phyloP scores from a whole-genome alignment of 352 stramenopile genomes.

The Phytophthora megakarya region DNA sequence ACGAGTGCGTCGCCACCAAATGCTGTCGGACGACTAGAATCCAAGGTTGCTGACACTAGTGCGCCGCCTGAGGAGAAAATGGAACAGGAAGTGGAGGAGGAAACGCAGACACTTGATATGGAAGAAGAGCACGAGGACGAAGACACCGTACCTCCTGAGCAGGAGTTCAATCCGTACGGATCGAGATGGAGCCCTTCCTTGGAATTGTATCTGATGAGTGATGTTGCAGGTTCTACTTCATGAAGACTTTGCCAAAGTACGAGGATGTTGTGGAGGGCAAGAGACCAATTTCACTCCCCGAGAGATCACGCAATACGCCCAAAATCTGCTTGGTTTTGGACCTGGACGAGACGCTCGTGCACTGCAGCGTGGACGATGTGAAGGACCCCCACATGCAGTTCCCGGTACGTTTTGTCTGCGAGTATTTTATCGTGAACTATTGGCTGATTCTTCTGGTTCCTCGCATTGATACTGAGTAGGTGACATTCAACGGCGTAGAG shows the following conservation, averaged over 20 bases:
- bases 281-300: slow-evolving; percentile 59
- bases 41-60: slow-evolving; percentile 26
- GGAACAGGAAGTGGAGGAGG: slow-evolving; percentile 36
- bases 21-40: slow-evolving; percentile 37
- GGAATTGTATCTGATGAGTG: background rate
- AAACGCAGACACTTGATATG: slow-evolving; percentile 12
- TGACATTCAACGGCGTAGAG: slow-evolving; percentile 94
- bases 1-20: slow-evolving; percentile 44
- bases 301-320: slow-evolving; percentile 53
- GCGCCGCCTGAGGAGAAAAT: slow-evolving; percentile 33
- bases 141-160: slow-evolving; percentile 46
- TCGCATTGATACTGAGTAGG: slow-evolving; percentile 45
- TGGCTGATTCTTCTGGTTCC: background rate
- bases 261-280: slow-evolving; percentile 65
- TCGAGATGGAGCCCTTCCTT: background rate
- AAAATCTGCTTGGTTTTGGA: slow-evolving; percentile 94
- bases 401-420: slow-evolving; percentile 61
- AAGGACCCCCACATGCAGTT: slow-evolving; percentile 95
- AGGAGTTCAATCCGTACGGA: slow-evolving; percentile 81
- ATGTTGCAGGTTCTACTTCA: slow-evolving; percentile 77
- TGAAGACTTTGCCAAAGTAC: slow-evolving; percentile 86
- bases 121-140: slow-evolving; percentile 44
- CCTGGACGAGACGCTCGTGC: slow-evolving; percentile 99
- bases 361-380: slow-evolving; percentile 97
- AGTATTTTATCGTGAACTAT: background rate